Base-by-base conservation (phyloP, 371 early-diverging fungal species). In the Apophysomyces elegans region DNA sequence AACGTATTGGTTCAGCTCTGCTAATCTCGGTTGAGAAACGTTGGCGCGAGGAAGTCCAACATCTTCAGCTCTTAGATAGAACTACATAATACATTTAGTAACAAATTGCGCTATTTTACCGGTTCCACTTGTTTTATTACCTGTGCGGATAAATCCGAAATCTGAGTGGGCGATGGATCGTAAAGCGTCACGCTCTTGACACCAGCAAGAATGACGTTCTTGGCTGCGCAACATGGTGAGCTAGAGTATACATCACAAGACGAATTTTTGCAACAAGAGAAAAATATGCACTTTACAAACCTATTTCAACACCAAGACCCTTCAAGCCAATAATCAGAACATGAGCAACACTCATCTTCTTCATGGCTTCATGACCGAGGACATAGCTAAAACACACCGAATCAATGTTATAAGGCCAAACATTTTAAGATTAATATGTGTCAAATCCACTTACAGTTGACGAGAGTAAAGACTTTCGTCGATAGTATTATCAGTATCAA, bases 341-440 rank as follows among this genome's bases (percentile, higher is more conserved):
- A 78, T 97, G 95, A 62, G 97, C 95, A 57, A 81, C 78, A 76
- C 95, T 90, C 99, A 99, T 99, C 81, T 95, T 96, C 72, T 93
- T 88, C 99, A 99, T 99, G 65, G 99, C 99, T 65, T 99, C 99
- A 76, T 96, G 96, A 36, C 99, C 99, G 64, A 99, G 90, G 16
- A 99, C 99, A 75, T 98, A 98, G 61, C 99, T 98, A 62, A 58
- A 26, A 59, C 37, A 36, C 7, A 47, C 0, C 35, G 54, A 68
- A 43, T 7, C 58, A 59, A 56, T 39, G 35, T 38, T 59, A 11
- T 16, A 13, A 3, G 7, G 12, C 7, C 7, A 5, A 26, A 14
- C 47, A 18, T 54, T 7, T 36, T 37, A 16, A 4, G 18, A 41
- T 7, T 14, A 14, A 32, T 13, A 1, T 36, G n/a, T 37, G 0